Conservation (phyloP, 495 filamentous ascomycete genomes). For the Talaromyces wortmannii region DNA sequence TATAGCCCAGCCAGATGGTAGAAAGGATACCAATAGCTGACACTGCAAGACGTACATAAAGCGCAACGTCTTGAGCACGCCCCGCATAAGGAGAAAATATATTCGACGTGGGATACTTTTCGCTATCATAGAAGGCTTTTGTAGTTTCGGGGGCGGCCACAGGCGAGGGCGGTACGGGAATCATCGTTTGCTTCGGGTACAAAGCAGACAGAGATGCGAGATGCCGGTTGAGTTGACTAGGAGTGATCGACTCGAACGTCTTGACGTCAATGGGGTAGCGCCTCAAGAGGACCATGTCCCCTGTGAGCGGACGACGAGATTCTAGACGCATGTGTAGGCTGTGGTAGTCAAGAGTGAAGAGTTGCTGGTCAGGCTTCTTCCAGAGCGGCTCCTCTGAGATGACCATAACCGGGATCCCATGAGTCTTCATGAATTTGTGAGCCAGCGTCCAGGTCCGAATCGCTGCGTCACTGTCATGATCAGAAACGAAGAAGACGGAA, state of each 20-base stretch:
- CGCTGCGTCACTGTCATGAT: slow-evolving; percentile 38
- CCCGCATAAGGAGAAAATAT: slow-evolving; percentile 18
- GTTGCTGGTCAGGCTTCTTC: slow-evolving; percentile 27
- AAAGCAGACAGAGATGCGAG: slow-evolving; percentile 58
- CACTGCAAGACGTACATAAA: slow-evolving; percentile 31
- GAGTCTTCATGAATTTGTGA: slow-evolving; percentile 57
- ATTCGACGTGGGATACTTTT: slow-evolving; percentile 23
- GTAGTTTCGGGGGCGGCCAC: slow-evolving; percentile 2
- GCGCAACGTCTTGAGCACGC: slow-evolving; percentile 27
- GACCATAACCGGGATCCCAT: slow-evolving; percentile 58
- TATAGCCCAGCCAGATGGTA: slow-evolving; percentile 28
- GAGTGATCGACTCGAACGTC: slow-evolving; percentile 66
- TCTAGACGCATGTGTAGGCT: slow-evolving; percentile 66
- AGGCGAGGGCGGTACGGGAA: slow-evolving; percentile 10
- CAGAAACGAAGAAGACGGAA: slow-evolving; percentile 60
- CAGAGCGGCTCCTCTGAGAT: slow-evolving; percentile 57
- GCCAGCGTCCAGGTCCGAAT: slow-evolving; percentile 47
- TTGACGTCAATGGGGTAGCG: slow-evolving; percentile 66
- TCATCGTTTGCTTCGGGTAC: slow-evolving; percentile 18
- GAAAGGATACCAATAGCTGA: slow-evolving; percentile 32
- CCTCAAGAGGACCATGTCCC: slow-evolving; percentile 42
- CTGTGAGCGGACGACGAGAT: slow-evolving; percentile 44
- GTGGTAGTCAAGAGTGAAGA: slow-evolving; percentile 41
- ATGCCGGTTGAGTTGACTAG: slow-evolving; percentile 68
- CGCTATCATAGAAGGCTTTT: slow-evolving; percentile 13